Conservation (phyloP, 169 alveolate genomes). For the Plasmodium yoelii region DNA sequence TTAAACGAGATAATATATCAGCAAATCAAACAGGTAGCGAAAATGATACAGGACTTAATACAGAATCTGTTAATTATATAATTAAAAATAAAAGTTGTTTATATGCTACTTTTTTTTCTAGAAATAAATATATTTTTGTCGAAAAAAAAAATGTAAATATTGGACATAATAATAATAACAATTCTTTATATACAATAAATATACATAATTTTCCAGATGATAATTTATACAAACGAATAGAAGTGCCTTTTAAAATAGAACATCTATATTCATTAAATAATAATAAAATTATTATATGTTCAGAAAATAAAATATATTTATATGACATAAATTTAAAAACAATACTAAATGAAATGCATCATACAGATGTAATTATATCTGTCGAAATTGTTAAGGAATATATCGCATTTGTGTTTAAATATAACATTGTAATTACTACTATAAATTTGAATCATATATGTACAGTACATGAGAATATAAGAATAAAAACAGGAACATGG, state of each 20-base stretch:
- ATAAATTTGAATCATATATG: constrained; percentile 77
- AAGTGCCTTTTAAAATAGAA: constrained; percentile 43
- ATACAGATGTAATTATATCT: constrained; percentile 74
- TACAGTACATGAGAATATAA: constrained; percentile 71
- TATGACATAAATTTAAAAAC: constrained; percentile 63
- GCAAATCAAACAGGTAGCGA: not conserved
- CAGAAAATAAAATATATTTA: constrained; percentile 51
- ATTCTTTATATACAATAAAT: constrained; percentile 23
- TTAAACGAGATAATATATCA: not conserved
- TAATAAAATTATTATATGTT: constrained; percentile 29
- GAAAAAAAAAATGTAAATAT: constrained; percentile 24
- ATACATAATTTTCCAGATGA: constrained; percentile 73
- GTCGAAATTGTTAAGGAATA: constrained; percentile 77
- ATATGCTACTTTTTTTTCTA: constrained; percentile 27
- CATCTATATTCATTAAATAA: constrained; percentile 42
- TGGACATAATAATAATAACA: not conserved
- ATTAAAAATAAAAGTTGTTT: constrained; percentile 49
- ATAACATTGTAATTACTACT: constrained; percentile 79
- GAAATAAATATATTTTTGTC: constrained; percentile 73
- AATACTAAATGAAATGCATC: constrained; percentile 55
- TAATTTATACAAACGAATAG: constrained; percentile 36
- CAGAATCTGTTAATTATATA: constrained; percentile 32
- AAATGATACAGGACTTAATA: not conserved
- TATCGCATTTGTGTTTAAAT: constrained; percentile 80
- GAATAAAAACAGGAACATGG: constrained; percentile 85